phyloP scores from a whole-genome alignment of 371 early-diverging fungal genomes.

The Rhizopus stolonifer region DNA sequence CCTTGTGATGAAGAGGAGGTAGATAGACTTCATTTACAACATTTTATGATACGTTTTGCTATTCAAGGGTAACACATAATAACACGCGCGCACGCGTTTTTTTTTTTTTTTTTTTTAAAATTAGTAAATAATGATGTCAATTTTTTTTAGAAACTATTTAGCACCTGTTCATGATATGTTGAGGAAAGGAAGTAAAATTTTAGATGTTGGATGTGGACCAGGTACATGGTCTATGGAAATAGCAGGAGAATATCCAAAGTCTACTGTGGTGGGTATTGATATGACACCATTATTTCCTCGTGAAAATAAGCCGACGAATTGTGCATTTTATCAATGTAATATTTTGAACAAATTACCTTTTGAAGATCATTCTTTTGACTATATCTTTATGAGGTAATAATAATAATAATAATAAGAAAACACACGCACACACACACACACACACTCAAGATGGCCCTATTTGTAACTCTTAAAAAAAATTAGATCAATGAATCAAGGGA shows the following conservation, averaged over 20 bases:
- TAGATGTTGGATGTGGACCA: slow-evolving; percentile 58
- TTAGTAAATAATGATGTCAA: no score
- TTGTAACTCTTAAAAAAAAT: no score
- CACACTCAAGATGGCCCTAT: no score
- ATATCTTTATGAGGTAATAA: slow-evolving; percentile 46
- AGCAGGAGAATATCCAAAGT: slow-evolving; percentile 57
- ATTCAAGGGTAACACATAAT: slow-evolving; percentile 59
- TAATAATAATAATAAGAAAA: no score
- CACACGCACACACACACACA: no score
- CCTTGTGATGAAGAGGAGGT: slow-evolving; percentile 53
- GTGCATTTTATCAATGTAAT: slow-evolving; percentile 42
- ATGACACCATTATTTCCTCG: slow-evolving; percentile 39
- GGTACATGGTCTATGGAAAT: slow-evolving; percentile 64
- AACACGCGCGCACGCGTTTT: no score
- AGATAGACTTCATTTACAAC: slow-evolving; percentile 41
- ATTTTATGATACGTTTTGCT: slow-evolving; percentile 52
- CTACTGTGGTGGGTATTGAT: slow-evolving; percentile 52
- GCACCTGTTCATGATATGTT: slow-evolving; percentile 50
- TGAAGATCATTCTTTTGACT: slow-evolving; percentile 46
- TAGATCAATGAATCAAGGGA: slow-evolving; percentile 40
- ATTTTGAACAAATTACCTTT: slow-evolving; percentile 37
- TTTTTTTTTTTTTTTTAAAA: no score
- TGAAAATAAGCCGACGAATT: slow-evolving; percentile 47
- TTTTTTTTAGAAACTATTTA: slow-evolving; percentile 39
- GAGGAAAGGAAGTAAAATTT: slow-evolving; percentile 43